These are phyloP conservation scores for Acanthamoeba healyi DNA, from an alignment of 208 protist species.

Conservation along the genomic window DNA sequence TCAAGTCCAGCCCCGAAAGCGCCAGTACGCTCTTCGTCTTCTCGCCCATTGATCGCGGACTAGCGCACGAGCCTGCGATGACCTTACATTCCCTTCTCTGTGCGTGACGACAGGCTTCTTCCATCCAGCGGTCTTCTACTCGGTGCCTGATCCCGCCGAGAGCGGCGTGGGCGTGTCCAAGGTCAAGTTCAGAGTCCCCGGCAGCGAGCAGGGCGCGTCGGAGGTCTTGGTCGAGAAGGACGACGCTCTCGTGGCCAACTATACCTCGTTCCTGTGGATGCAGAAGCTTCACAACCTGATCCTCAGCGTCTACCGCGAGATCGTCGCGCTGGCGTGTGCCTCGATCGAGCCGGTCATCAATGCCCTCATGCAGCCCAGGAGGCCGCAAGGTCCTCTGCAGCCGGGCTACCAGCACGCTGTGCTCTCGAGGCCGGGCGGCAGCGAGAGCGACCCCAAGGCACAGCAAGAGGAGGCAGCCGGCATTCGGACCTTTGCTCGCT, in stretches of 20 bases:
- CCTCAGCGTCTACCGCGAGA: background rate
- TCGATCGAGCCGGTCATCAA: conserved; percentile 6
- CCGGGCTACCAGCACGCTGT: background rate
- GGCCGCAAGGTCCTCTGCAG: too few relatives aligned
- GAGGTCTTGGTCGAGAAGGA: too few relatives aligned
- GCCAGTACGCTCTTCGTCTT: background rate
- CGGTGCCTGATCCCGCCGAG: background rate
- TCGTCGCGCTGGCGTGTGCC: background rate
- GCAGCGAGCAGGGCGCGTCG: background rate
- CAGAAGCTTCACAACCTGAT: conserved; percentile 63
- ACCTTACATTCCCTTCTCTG: background rate
- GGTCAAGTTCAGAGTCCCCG: background rate
- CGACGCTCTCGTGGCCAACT: background rate
- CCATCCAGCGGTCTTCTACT: conserved; percentile 29
- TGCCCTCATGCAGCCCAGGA: background rate
- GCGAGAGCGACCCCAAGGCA: background rate
- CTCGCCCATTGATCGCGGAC: too few relatives aligned
- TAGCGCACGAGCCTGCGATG: background rate
- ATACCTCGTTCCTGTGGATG: conserved; percentile 18
- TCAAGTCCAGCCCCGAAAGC: conserved; percentile 1
- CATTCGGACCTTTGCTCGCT: background rate
- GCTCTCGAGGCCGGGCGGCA: too few relatives aligned
- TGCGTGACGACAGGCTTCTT: background rate
- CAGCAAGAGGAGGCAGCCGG: background rate
- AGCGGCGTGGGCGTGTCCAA: background rate